These are phyloP conservation scores for Rosa persica DNA, from an alignment of 306 rosid species.

Conservation along the genomic window DNA sequence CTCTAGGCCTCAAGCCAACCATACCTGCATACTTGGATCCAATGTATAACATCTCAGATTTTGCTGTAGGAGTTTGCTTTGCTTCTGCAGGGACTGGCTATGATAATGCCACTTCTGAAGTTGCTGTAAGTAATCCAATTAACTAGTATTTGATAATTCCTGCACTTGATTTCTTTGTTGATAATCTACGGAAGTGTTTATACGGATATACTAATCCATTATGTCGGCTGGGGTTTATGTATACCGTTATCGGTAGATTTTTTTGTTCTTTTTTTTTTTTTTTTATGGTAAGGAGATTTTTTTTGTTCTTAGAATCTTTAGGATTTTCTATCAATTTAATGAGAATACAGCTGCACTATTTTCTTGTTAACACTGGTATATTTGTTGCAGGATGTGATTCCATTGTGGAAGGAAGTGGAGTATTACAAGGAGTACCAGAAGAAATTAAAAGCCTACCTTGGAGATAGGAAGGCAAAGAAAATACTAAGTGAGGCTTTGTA, in stretches of 20 bases:
- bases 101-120: constrained; percentile 57
- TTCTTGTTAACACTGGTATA: not conserved
- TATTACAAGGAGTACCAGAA: constrained; percentile 55
- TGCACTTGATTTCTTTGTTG: not conserved
- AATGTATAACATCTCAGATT: constrained; percentile 41
- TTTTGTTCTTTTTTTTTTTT: too few relatives aligned
- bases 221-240: not conserved
- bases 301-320: not conserved
- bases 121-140: constrained; percentile 41
- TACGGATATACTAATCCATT: not conserved
- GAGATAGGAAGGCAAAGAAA: constrained; percentile 37
- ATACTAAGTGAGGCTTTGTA: constrained; percentile 48
- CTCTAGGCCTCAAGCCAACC: constrained; percentile 44
- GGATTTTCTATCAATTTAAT: not conserved
- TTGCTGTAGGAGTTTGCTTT: constrained; percentile 66
- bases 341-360: not conserved
- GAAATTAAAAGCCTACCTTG: constrained; percentile 37
- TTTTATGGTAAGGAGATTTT: too few relatives aligned
- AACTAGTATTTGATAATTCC: not conserved
- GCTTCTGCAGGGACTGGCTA: constrained; percentile 72
- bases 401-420: constrained; percentile 69
- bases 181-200: not conserved
- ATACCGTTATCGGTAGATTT: not conserved
- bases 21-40: constrained; percentile 69
- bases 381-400: constrained; percentile 47